These are phyloP conservation scores for Hydnomerulius pinastri DNA, from an alignment of 768 basidiomycete genomes.

Conservation along the genomic window DNA sequence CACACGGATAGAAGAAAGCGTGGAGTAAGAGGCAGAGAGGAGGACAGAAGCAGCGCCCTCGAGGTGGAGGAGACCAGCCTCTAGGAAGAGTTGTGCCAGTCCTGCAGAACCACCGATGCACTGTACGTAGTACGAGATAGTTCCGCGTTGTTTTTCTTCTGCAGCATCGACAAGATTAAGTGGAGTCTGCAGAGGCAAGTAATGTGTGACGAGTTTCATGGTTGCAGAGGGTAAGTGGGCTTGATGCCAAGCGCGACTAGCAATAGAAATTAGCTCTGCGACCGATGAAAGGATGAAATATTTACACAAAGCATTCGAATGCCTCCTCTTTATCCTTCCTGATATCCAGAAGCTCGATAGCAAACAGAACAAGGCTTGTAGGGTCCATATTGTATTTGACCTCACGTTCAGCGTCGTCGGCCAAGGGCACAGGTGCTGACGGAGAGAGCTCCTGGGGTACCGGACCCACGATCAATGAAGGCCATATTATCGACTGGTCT, in stretches of 20 bases:
- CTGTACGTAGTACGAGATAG: constrained; percentile 59
- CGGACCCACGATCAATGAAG: constrained; percentile 73
- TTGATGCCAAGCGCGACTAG: constrained; percentile 81
- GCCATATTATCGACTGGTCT: constrained; percentile 79
- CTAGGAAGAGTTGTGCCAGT: constrained; percentile 74
- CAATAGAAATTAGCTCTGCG: constrained; percentile 1
- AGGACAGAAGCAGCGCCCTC: constrained; percentile 77
- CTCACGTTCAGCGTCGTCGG: constrained; percentile 53
- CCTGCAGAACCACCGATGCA: constrained; percentile 67
- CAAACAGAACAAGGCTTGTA: constrained; percentile 74
- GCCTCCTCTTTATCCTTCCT: constrained; percentile 74
- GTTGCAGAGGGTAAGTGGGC: constrained; percentile 74
- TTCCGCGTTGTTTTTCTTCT: constrained; percentile 50
- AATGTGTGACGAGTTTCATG: constrained; percentile 75
- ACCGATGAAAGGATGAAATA: constrained; percentile 10
- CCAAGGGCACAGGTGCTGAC: constrained; percentile 48
- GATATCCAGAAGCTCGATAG: constrained; percentile 72
- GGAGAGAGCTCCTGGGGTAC: constrained; percentile 64
- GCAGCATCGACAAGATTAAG: constrained; percentile 34
- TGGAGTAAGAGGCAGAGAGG: constrained; percentile 72
- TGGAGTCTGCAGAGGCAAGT: constrained; percentile 59
- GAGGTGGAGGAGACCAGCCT: constrained; percentile 78
- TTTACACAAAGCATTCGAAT: constrained; percentile 80
- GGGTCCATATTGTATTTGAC: constrained; percentile 84
- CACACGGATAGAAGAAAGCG: constrained; percentile 75